A percentile compares a stretch with the other conserved stretches of the same genome.
These are phyloP conservation scores for Coemansia furcata DNA, from an alignment of 192 early-diverging fungal genomes.

Conservation along the genomic window DNA sequence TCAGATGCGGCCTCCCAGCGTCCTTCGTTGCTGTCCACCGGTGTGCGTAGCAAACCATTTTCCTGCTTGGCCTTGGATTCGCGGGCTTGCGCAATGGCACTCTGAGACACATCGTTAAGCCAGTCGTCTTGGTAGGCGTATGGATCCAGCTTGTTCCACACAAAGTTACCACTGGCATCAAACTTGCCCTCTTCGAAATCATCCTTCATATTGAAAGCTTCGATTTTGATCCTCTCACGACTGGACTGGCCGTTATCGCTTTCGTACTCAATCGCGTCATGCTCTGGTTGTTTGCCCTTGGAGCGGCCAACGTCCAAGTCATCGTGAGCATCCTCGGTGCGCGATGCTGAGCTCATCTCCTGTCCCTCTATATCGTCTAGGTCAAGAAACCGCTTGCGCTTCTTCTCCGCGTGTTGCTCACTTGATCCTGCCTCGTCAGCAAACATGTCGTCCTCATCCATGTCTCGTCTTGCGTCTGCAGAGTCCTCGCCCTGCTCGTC, in stretches of 20 bases:
- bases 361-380: slow-evolving; percentile 61
- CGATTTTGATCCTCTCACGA: slow-evolving; percentile 30
- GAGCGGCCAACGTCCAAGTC: not conserved
- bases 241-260: not conserved
- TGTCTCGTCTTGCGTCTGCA: slow-evolving; percentile 1
- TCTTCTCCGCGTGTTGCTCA: slow-evolving; percentile 9
- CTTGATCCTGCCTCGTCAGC: slow-evolving; percentile 21
- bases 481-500: slow-evolving; percentile 4
- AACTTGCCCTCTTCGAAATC: slow-evolving; percentile 71
- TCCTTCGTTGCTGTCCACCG: slow-evolving; percentile 7
- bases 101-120: slow-evolving; percentile 61
- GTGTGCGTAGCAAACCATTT: not conserved
- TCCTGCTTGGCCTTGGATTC: slow-evolving; percentile 51
- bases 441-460: slow-evolving; percentile 65
- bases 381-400: slow-evolving; percentile 48
- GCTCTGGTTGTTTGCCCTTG: not conserved
- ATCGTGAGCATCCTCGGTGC: not conserved
- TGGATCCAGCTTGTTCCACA: slow-evolving; percentile 66
- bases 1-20: slow-evolving; percentile 51
- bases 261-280: not conserved
- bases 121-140: slow-evolving; percentile 70
- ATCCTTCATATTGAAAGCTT: slow-evolving; percentile 75
- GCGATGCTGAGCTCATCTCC: slow-evolving; percentile 42
- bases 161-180: slow-evolving; percentile 68
- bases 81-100: slow-evolving; percentile 58